Evolutionary conservation across 73 alveolate genomes (phyloP), one percentile per base, ranked within the genome.

Genomic region (Paramecium caudatum): DNA sequence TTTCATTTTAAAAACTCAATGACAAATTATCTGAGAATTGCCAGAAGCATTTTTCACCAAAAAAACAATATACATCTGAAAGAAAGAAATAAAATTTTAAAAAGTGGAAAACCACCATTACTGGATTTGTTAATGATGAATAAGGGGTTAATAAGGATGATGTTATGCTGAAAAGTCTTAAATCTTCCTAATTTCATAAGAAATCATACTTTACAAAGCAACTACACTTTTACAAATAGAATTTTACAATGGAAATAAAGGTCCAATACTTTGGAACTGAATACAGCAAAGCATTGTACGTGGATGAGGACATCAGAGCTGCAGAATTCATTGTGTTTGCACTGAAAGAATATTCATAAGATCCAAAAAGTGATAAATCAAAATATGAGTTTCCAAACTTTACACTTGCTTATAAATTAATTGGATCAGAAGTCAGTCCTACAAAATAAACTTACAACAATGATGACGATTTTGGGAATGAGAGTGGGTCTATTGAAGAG

Each of bases 261-360:
- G 80, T 55, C 23, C 23, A 55, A 55, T 55, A 55, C 43, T 55
- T 55, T 55, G 80, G 80, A 55, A 55, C 80, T 27, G 10, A 55
- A 55, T 55, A 55, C 30, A 27, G 12, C 8, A 27, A 55, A 23
- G 12, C 30, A 6, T 27, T 55, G 9, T 55, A 37, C 1, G 80
- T 55, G 23, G 80, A 55, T 55, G 80, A 55, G 30, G 23, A 37
- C 17, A 55, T 55, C 3, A 55, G 80, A 55, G 80, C 80, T 23
- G 80, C 80, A 12, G 80, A 55, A 55, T 55, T 55, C 30, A 55
- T 55, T 55, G 80, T 55, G n/a, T 55, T 55, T 10, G 80, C 80
- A 2, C 30, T 55, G 23, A 55, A 55, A 55, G 12, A 23, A 55
- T 55, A 27, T 23, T 17, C 80, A 4, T 21, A 16, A 2, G 80